Evolutionary conservation across 805 yeast species (phyloP).

Genomic region (Starmerella stigmatis): DNA sequence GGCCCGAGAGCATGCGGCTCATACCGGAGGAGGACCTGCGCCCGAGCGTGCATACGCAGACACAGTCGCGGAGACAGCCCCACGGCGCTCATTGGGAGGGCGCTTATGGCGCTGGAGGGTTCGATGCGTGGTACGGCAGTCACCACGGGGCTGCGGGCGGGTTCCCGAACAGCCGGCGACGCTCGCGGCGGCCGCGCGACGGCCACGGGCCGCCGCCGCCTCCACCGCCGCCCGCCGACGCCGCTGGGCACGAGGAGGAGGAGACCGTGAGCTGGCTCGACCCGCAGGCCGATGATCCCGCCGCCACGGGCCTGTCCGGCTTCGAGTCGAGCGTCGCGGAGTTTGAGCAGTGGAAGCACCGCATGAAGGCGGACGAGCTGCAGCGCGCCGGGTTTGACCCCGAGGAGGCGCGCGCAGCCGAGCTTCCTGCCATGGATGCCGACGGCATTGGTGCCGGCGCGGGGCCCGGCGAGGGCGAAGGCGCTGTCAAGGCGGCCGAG

Average conservation of each 20-base stretch:
- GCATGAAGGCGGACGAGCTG: conserved; percentile 7
- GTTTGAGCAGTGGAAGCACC: conserved; percentile 26
- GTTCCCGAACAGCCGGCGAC: conserved; percentile 5
- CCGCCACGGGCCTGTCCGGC: conserved; percentile 13
- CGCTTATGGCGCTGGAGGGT: neutral
- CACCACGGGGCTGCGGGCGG: conserved; percentile 9
- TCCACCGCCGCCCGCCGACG: too few relatives aligned
- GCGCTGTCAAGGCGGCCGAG: neutral
- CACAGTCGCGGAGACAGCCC: conserved; percentile 1
- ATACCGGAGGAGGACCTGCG: conserved; percentile 15
- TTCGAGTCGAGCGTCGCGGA: conserved; percentile 20
- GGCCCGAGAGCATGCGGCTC: conserved; percentile 16
- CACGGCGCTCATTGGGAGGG: neutral
- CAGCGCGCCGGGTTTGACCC: neutral
- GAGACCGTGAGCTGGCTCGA: conserved; percentile 20
- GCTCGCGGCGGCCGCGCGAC: conserved; percentile 4
- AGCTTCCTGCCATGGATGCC: too few relatives aligned
- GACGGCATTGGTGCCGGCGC: too few relatives aligned
- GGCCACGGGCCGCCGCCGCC: too few relatives aligned
- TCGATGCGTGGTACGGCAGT: neutral
- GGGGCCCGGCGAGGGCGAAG: too few relatives aligned
- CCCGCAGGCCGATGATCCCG: conserved; percentile 9
- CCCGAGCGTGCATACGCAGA: neutral
- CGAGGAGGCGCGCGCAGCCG: neutral
- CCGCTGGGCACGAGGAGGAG: too few relatives aligned